Evolutionary conservation across 148 eudicot species (phyloP).

Genomic region (Vaccinium darrowii): DNA sequence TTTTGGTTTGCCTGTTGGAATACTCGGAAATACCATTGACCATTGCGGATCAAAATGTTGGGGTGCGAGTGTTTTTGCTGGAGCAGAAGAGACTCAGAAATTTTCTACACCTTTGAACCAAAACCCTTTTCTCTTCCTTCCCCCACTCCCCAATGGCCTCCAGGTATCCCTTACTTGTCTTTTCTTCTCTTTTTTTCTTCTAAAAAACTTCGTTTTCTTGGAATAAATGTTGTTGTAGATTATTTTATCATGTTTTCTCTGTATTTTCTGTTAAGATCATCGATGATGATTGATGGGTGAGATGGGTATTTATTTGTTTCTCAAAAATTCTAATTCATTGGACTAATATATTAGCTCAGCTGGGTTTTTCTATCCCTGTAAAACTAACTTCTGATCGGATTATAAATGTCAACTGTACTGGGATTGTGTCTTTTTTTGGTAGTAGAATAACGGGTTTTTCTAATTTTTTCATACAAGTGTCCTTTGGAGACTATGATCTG

Average conservation of each 20-base stretch:
- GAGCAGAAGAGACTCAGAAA: constrained; percentile 11
- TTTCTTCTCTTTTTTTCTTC: neutral
- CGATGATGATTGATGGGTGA: neutral
- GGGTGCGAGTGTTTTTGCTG: constrained; percentile 31
- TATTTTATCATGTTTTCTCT: neutral
- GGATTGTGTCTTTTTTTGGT: neutral
- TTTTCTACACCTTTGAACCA: constrained; percentile 12
- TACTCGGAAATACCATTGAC: too few species aligned
- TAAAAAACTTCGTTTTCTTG: neutral
- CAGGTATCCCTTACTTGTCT: constrained; percentile 12
- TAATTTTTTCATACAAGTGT: neutral
- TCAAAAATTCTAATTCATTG: neutral
- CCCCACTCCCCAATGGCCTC: constrained; percentile 32
- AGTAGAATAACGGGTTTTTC: neutral
- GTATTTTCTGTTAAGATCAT: neutral
- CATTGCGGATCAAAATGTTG: constrained; percentile 7
- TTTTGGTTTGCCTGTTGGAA: neutral
- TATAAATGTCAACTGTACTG: neutral
- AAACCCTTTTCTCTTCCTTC: constrained; percentile 27
- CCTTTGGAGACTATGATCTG: constrained; percentile 1
- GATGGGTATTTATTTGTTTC: too few species aligned
- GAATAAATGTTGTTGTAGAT: neutral
- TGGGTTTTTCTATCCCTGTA: neutral
- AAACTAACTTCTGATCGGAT: neutral
- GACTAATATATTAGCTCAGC: neutral